Conservation (phyloP, 1,284 basidiomycete species). For the Polyporus tsugae region DNA sequence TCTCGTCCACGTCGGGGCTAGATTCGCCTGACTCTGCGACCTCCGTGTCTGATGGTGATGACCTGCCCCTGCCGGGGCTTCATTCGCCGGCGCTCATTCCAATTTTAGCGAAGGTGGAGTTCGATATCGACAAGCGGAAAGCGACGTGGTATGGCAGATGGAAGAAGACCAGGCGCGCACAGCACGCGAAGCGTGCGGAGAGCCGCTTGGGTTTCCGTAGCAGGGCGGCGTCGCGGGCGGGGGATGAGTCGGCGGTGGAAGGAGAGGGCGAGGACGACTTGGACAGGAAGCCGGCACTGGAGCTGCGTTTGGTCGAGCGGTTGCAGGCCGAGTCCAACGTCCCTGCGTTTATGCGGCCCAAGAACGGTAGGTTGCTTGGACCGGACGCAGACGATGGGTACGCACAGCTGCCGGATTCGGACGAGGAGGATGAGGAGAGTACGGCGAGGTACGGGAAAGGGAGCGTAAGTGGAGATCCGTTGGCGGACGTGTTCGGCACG, state of each 20-base stretch:
- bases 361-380: conserved; percentile 33
- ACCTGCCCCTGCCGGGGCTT: conserved; percentile 71
- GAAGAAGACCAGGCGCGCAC: conserved; percentile 68
- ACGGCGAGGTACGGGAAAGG: conserved; percentile 34
- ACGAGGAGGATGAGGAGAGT: conserved; percentile 36
- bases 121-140: conserved; percentile 78
- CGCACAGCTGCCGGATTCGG: conserved; percentile 29
- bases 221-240: conserved; percentile 35
- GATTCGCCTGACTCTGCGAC: conserved; percentile 66
- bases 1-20: conserved; percentile 54
- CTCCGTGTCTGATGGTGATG: conserved; percentile 49
- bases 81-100: conserved; percentile 71
- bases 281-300: conserved; percentile 50
- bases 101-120: conserved; percentile 88
- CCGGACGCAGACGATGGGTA: conserved; percentile 34
- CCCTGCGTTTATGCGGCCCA: conserved; percentile 40
- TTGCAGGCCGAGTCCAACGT: conserved; percentile 50
- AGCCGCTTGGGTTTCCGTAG: conserved; percentile 46
- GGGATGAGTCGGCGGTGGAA: conserved; percentile 28
- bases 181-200: conserved; percentile 62
- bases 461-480: conserved; percentile 45
- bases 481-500: conserved; percentile 60
- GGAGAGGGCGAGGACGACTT: conserved; percentile 31
- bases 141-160: conserved; percentile 87
- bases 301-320: conserved; percentile 59